Percentiles rank a stretch among this genome's conserved stretches.
Evolutionary conservation across 2,329 filamentous ascomycete species (phyloP).

Genomic region (Fusarium udum): DNA sequence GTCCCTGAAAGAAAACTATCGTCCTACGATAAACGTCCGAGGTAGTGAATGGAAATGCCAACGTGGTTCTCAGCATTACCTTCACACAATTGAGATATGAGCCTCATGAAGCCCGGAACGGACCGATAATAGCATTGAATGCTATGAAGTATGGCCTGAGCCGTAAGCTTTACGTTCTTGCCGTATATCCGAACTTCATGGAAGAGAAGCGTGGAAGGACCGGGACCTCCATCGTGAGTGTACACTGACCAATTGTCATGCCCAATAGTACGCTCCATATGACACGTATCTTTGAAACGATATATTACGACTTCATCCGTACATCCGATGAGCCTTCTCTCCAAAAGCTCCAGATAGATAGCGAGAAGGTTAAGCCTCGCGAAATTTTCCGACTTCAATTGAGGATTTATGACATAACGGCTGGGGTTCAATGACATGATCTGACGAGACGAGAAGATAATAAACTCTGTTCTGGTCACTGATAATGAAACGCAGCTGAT

Average conservation of each 20-base stretch:
- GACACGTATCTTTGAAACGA: too few species aligned
- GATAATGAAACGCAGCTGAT: not conserved
- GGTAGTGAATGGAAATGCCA: accelerated
- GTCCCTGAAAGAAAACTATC: not conserved
- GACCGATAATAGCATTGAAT: not conserved
- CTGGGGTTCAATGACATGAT: not conserved
- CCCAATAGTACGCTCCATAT: too few species aligned
- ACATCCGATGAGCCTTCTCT: not conserved
- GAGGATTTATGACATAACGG: not conserved
- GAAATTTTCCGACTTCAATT: not conserved
- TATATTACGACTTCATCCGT: too few species aligned
- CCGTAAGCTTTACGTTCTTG: not conserved
- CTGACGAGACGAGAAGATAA: not conserved
- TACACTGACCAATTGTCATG: not conserved
- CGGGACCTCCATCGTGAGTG: not conserved
- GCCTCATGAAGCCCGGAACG: not conserved
- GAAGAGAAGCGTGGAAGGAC: not conserved
- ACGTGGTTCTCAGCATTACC: too few species aligned
- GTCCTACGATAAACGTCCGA: too few species aligned
- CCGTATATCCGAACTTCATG: not conserved
- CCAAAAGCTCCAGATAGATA: accelerated
- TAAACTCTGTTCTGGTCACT: not conserved
- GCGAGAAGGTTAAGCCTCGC: too few species aligned
- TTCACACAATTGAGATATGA: accelerated
- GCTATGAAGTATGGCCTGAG: not conserved